Evolutionary conservation across 148 eudicot species (phyloP), one percentile per base, ranked within the genome.

Genomic region (Polygonum aviculare): DNA sequence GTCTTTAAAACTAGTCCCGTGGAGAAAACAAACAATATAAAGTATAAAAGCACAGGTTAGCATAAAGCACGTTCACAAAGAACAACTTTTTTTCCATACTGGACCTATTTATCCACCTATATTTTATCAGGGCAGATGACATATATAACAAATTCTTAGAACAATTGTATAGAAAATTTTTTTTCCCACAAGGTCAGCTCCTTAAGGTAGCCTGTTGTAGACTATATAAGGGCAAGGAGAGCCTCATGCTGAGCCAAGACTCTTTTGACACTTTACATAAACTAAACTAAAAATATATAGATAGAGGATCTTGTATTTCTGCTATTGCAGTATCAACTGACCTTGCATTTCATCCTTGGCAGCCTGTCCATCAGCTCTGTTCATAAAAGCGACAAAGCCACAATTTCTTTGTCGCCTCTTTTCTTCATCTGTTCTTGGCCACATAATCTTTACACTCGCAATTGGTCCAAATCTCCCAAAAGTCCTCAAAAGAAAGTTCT

Each of bases 311-410:
- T 35, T 36, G 21, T 36, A 67, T 36, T 36, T 9, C 26, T n/a
- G 48, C 8, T 36, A 67, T 67, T 36, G 26, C 26, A 4, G 48
- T 16, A 75, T 7, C 31, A n/a, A 12, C 47, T 21, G 75, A 95
- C 99, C 99, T 92, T 95, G 97, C 99, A 95, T 92, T 86, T 92
- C 99, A 86, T 95, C 96, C 73, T 89, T 92, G 74, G 99, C 99
- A 74, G 99, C 99, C 85, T 95, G 99, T 81, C 90, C 99, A 83
- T 95, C 97, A 80, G 85, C 88, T 80, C 99, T 86, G 60, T 91
- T 95, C 99, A 95, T 95, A 80, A 95, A 95, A 81, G 99, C 96
- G 77, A 95, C 97, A 89, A 92, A 95, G 52, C 99, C 99, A 88
- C 97, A 95, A 84, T 92, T 90, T 78, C 97, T 88, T 86, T 95